These are phyloP conservation scores for Solanum sejunctum DNA, from an alignment of 257 asterid genomes.

Conservation along the genomic window DNA sequence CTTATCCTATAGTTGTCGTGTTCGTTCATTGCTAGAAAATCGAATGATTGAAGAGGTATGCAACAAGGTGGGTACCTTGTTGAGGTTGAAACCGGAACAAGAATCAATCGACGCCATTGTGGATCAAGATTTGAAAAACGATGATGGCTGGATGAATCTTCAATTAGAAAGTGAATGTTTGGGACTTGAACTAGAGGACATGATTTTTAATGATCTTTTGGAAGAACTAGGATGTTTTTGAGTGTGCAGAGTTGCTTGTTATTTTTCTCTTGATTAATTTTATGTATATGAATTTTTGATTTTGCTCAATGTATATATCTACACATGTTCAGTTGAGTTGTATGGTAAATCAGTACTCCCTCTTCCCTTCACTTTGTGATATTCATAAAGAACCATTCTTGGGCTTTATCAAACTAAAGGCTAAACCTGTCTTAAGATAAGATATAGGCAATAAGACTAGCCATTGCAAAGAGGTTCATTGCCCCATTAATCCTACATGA, in stretches of 20 bases:
- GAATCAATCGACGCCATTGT: constrained; percentile 33
- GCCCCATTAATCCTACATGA: too few species aligned
- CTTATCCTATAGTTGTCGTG: constrained; percentile 33
- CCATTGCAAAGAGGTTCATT: too few species aligned
- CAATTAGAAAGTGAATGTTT: constrained; percentile 51
- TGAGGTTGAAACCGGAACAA: constrained; percentile 23
- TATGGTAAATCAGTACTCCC: not conserved
- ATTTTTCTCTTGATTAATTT: not conserved
- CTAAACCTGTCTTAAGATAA: too few species aligned
- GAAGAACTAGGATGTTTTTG: constrained; percentile 36
- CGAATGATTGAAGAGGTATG: constrained; percentile 29
- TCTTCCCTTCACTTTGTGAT: not conserved
- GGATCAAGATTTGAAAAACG: constrained; percentile 32
- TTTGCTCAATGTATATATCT: not conserved
- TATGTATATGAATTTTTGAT: constrained; percentile 6
- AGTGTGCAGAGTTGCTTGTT: not conserved
- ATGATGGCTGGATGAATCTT: constrained; percentile 76
- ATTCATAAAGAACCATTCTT: not conserved
- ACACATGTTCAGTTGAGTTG: not conserved
- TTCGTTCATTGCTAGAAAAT: constrained; percentile 42
- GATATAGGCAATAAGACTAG: too few species aligned
- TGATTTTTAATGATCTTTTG: constrained; percentile 45
- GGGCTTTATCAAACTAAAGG: not conserved
- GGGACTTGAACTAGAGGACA: constrained; percentile 55
- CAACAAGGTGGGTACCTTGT: constrained; percentile 7